Evolutionary conservation across 352 stramenopile genomes (phyloP).

Genomic region (Pythium aristosporum): DNA sequence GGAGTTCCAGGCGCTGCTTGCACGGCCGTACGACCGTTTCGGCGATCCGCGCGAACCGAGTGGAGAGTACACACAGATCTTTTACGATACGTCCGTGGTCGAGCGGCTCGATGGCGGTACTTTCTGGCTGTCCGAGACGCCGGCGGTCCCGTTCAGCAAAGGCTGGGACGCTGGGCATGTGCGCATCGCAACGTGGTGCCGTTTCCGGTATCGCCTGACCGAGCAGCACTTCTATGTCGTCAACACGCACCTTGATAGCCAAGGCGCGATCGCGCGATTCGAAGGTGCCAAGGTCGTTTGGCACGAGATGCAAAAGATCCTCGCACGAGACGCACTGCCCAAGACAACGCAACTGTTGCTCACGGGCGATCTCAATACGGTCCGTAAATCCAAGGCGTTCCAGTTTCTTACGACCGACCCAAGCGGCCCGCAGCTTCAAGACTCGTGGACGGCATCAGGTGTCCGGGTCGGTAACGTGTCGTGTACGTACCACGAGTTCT

Average conservation of each 20-base stretch:
- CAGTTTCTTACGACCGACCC: constrained; percentile 66
- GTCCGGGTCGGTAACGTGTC: constrained; percentile 72
- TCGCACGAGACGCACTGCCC: constrained; percentile 4
- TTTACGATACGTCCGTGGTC: constrained; percentile 37
- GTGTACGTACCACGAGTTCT: constrained; percentile 85
- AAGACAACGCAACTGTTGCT: constrained; percentile 54
- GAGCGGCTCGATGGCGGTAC: constrained; percentile 33
- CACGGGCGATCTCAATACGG: constrained; percentile 86
- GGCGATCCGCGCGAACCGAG: constrained; percentile 27
- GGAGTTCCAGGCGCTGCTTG: constrained; percentile 29
- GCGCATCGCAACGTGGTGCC: constrained; percentile 36
- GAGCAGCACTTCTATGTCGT: constrained; percentile 33
- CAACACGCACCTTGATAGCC: constrained; percentile 41
- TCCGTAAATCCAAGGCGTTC: constrained; percentile 77
- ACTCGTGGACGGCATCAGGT: constrained; percentile 65
- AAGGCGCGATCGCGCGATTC: constrained; percentile 24
- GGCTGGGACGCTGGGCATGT: constrained; percentile 29
- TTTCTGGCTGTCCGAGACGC: constrained; percentile 41
- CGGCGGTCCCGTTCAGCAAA: constrained; percentile 18
- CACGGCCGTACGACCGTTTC: constrained; percentile 35
- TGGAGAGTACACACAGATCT: constrained; percentile 39
- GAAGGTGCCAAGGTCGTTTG: constrained; percentile 35
- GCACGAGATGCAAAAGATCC: constrained; percentile 29
- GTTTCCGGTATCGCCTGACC: constrained; percentile 29
- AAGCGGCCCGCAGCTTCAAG: constrained; percentile 52